Base-by-base conservation (phyloP, 1,139 yeast species). In the Yamadazyma taylorii region DNA sequence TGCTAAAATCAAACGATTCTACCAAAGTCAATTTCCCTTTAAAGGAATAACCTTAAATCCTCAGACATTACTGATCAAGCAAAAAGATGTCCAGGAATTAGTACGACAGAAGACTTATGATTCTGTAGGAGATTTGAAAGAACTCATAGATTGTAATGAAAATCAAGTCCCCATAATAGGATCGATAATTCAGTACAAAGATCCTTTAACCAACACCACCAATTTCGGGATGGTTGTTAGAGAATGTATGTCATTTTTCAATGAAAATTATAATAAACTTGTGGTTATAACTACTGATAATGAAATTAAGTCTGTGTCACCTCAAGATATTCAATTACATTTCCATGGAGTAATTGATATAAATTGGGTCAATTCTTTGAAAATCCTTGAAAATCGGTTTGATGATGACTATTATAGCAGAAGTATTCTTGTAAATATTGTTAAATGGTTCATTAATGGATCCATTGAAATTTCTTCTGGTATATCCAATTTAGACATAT, bases 201-300 rank as follows among this genome's bases (percentile, higher is more conserved):
- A 52, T 23, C 52, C 50, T 4, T 21, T 25, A 0, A 34, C 38
- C 3, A 34, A 45, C 28, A 34, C 36, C 3, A 29, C 43, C 4
- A 36, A 35, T 2, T 41, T 65, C 26, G 76, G 75, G 0, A 42
- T 68, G 1, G 74, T 71, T 2, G 22, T 70, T 2, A 45, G 56
- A 32, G 58, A 49, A 19, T 50, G 68, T 1, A 39, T 48, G 25
- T 55, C 72, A 11, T 54, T 51, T 21, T 71, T 71, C 43, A 62
- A 68, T 43, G 63, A 56, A 29, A 51, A 48, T 38, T 58, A 56
- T 37, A 68, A 66, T 46, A 63, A 63, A 35, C 29, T 63, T 23
- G 31, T 55, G 14, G 64, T 69, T 1, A 50, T 71, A 26, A 59
- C 66, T n/a, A 34, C 47, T 5, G 51, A 55, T n/a, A 69, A 69